Percentiles rank a stretch among this genome's conserved stretches.
Evolutionary conservation across 768 basidiomycete genomes (phyloP).

Genomic region (Lepiota brunneoincarnata): DNA sequence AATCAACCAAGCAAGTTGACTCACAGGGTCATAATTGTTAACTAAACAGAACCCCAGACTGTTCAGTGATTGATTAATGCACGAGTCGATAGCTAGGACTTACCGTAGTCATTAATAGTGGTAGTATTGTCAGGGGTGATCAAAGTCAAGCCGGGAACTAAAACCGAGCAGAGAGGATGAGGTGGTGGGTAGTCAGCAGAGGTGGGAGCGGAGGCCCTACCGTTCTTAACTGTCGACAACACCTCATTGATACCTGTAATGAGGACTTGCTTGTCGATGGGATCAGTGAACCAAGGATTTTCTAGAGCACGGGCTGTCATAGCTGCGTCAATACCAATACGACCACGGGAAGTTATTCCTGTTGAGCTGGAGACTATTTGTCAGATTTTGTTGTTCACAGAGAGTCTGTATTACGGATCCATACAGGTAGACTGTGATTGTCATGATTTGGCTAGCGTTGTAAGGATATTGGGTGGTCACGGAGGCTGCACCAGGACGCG

Average conservation of each 20-base stretch:
- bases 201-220: slow-evolving; percentile 22
- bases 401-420: slow-evolving; percentile 11
- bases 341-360: slow-evolving; percentile 60
- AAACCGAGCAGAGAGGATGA: background rate
- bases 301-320: slow-evolving; percentile 45
- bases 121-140: slow-evolving; percentile 62
- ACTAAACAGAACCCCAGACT: slow-evolving; percentile 21
- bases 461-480: slow-evolving; percentile 47
- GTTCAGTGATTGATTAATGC: background rate
- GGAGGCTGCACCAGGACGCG: slow-evolving; percentile 56
- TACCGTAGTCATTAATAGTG: slow-evolving; percentile 51
- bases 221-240: slow-evolving; percentile 35
- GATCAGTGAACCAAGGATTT: slow-evolving; percentile 59
- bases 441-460: slow-evolving; percentile 55
- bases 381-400: slow-evolving; percentile 1
- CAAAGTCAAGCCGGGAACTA: slow-evolving; percentile 49
- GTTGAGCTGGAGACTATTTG: slow-evolving; percentile 36
- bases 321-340: slow-evolving; percentile 55
- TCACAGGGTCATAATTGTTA: slow-evolving; percentile 34
- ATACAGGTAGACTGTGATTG: slow-evolving; percentile 60
- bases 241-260: slow-evolving; percentile 50
- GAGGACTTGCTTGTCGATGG: slow-evolving; percentile 50
- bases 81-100: slow-evolving; percentile 8
- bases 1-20: background rate
- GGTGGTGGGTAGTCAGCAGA: background rate